A percentile compares a stretch with the other conserved stretches of the same genome.
phyloP scores from a whole-genome alignment of 768 basidiomycete species.

The Termitomyces sp. region DNA sequence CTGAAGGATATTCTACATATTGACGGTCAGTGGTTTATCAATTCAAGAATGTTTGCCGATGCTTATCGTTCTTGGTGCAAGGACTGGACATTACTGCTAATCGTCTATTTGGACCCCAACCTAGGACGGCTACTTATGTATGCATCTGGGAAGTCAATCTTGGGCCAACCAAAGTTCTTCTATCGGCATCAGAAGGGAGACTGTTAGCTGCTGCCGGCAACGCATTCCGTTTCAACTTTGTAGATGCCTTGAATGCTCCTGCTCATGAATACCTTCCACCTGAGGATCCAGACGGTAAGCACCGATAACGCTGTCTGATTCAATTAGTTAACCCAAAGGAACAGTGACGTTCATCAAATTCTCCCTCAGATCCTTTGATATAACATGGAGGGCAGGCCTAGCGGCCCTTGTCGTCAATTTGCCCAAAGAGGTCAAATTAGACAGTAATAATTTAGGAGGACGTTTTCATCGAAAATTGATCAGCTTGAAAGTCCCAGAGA shows the following conservation, averaged over 20 bases:
- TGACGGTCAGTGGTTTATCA: slow-evolving; percentile 28
- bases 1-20: slow-evolving; percentile 40
- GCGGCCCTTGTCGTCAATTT: slow-evolving; percentile 52
- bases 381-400: slow-evolving; percentile 46
- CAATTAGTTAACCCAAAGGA: not conserved
- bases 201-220: slow-evolving; percentile 45
- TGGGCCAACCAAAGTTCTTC: slow-evolving; percentile 51
- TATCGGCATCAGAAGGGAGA: slow-evolving; percentile 49
- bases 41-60: not conserved
- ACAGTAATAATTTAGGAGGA: slow-evolving; percentile 74
- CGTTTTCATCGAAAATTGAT: slow-evolving; percentile 58
- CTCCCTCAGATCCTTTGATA: slow-evolving; percentile 44
- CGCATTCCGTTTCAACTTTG: slow-evolving; percentile 64
- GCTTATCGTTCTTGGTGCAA: slow-evolving; percentile 27
- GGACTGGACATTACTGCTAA: slow-evolving; percentile 74
- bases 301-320: not conserved
- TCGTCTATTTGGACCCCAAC: slow-evolving; percentile 86
- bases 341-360: slow-evolving; percentile 85
- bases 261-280: slow-evolving; percentile 58
- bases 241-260: slow-evolving; percentile 77
- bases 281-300: slow-evolving; percentile 73
- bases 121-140: slow-evolving; percentile 77
- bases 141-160: slow-evolving; percentile 91
- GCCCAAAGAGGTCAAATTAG: slow-evolving; percentile 54
- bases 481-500: slow-evolving; percentile 49